A percentile compares a stretch with the other conserved stretches of the same genome.
These are phyloP conservation scores for Exophiala dermatitidis DNA, from an alignment of 2,329 filamentous ascomycete genomes.

Conservation along the genomic window DNA sequence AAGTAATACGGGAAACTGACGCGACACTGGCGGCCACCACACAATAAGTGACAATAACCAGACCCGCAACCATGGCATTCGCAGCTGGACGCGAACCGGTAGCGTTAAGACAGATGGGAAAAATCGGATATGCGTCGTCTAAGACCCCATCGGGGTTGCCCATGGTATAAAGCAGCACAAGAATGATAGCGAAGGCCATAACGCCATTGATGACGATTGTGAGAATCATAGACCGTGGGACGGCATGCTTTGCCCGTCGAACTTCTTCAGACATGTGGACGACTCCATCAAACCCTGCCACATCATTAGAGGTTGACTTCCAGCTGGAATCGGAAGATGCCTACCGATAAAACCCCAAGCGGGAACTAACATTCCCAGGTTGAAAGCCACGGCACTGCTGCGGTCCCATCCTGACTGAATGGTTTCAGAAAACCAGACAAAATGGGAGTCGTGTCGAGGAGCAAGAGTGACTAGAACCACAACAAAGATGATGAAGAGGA, in stretches of 20 bases:
- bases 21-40: conserved; percentile 40
- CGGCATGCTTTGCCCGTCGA: conserved; percentile 39
- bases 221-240: conserved; percentile 42
- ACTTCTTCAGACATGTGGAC: conserved; percentile 44
- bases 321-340: conserved; percentile 2
- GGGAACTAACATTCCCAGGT: conserved; percentile 34
- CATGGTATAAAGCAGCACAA: conserved; percentile 41
- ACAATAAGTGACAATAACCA: conserved; percentile 36
- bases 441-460: conserved; percentile 31
- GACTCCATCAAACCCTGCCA: conserved; percentile 41
- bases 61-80: conserved; percentile 36
- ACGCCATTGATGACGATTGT: conserved; percentile 39
- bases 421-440: conserved; percentile 30
- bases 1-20: conserved; percentile 44
- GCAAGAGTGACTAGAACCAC: conserved; percentile 31
- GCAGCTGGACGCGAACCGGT: conserved; percentile 38
- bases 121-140: conserved; percentile 36
- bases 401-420: conserved; percentile 32
- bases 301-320: neutral
- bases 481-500: conserved; percentile 35
- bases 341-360: conserved; percentile 32
- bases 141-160: conserved; percentile 34
- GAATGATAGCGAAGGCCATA: conserved; percentile 37
- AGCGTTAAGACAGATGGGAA: conserved; percentile 38
- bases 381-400: conserved; percentile 32